Percentiles rank a stretch among this genome's conserved stretches.
phyloP scores from a whole-genome alignment of 306 rosid genomes.

The Prunus fruticosa region DNA sequence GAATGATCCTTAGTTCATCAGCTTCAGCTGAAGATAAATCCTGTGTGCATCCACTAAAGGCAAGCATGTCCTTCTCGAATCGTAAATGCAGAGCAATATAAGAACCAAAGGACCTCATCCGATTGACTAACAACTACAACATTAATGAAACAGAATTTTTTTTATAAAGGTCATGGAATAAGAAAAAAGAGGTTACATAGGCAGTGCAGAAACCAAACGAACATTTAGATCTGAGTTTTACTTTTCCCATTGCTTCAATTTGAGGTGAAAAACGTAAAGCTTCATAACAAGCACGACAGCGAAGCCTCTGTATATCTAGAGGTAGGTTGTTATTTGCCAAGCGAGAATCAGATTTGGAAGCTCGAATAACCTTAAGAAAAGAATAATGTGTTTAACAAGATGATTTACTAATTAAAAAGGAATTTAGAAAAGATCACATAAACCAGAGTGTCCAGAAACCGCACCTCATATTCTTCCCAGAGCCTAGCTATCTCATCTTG shows the following conservation, averaged over 20 bases:
- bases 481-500: conserved; percentile 66
- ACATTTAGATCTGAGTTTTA: conserved; percentile 29
- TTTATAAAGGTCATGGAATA: background rate
- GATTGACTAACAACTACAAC: conserved; percentile 66
- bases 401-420: background rate
- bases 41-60: conserved; percentile 95
- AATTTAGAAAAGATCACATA: conserved; percentile 6
- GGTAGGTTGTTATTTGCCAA: conserved; percentile 82
- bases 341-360: conserved; percentile 91
- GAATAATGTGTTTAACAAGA: conserved; percentile 9
- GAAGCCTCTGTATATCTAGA: conserved; percentile 79
- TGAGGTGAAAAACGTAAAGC: conserved; percentile 84
- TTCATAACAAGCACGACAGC: conserved; percentile 79
- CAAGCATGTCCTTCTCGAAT: conserved; percentile 95
- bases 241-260: conserved; percentile 89
- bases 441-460: conserved; percentile 24
- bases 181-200: conserved; percentile 8
- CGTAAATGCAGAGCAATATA: conserved; percentile 87
- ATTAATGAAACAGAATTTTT: conserved; percentile 12
- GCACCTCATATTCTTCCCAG: conserved; percentile 65
- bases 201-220: conserved; percentile 19
- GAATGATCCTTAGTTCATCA: conserved; percentile 61
- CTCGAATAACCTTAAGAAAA: conserved; percentile 64
- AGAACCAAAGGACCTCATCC: conserved; percentile 84
- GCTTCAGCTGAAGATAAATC: conserved; percentile 64